These are phyloP conservation scores for Epichloe sylvatica DNA, from an alignment of 2,329 filamentous ascomycete genomes.

Conservation along the genomic window DNA sequence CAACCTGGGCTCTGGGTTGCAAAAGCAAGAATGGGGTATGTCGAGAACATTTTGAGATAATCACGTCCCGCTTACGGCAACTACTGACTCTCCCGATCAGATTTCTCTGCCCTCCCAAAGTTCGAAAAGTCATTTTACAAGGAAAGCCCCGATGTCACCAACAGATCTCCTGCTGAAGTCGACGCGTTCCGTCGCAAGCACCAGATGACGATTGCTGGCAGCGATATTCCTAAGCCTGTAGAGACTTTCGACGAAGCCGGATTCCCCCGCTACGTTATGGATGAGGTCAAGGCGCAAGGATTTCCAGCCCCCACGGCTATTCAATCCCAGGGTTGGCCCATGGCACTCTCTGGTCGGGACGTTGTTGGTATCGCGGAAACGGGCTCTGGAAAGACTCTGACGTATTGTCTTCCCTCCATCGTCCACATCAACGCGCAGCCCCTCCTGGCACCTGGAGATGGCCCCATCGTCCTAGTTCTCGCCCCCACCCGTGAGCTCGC, in stretches of 20 bases:
- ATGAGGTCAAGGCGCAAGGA: constrained; percentile 95
- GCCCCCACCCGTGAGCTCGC: constrained; percentile 95
- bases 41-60: constrained; percentile 9
- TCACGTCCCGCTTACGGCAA: background rate
- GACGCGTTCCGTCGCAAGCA: constrained; percentile 77
- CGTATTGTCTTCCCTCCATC: constrained; percentile 93
- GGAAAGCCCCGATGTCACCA: constrained; percentile 67
- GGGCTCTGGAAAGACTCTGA: constrained; percentile 96
- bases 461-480: constrained; percentile 89
- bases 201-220: constrained; percentile 70
- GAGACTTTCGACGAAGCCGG: constrained; percentile 96
- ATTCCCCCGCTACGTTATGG: constrained; percentile 89
- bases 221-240: constrained; percentile 78
- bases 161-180: constrained; percentile 64
- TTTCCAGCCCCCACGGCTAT: constrained; percentile 90
- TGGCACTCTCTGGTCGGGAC: constrained; percentile 95
- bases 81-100: constrained; percentile 30
- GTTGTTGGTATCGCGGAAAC: constrained; percentile 99
- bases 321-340: constrained; percentile 97
- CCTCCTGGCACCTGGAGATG: constrained; percentile 84
- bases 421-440: constrained; percentile 99
- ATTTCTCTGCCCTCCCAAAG: constrained; percentile 68
- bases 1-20: constrained; percentile 73
- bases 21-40: constrained; percentile 81
- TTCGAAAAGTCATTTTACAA: constrained; percentile 99